Evolutionary conservation across 352 stramenopile genomes (phyloP), one percentile per base, ranked within the genome.

Genomic region (Pythium monospermum): DNA sequence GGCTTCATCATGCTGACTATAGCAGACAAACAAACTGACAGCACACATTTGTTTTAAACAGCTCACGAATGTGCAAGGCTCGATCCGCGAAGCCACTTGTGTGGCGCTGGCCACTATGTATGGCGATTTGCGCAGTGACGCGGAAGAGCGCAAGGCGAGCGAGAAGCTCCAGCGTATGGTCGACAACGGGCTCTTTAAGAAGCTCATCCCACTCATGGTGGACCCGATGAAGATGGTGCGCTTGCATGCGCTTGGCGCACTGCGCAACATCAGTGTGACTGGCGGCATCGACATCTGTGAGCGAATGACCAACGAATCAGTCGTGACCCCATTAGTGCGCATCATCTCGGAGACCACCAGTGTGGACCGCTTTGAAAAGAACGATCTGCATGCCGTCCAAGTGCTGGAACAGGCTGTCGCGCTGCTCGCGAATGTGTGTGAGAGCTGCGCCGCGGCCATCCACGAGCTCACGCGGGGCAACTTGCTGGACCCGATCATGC

Each of bases 201-300:
- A 92, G 58, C 76, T 95, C 38, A 77, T 95, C 37, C 84, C 82
- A 53, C 73, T 84, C n/a, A 68, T 93, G 35, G 81, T 88, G 39
- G 84, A 95, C 55, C 76, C 82, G 40, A 67, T 90, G 47, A 81
- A 79, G 23, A 91, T 92, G 76, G 83, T 95, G 55, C 78, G 84
- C 6, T 75, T 93, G 32, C 76, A 92, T 55, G 82, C 81, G 7
- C 59, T 95, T 7, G 84, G 84, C 19, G 84, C 84, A 13, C 65
- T 93, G 45, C 81, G 83, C 57, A 95, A 95, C 61, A 90, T 95
- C 44, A 93, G 80, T 53, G 78, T 92, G n/a, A 88, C 83, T 0
- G 84, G 84, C 40, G 84, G 84, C 31, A 64, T 89, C 32, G 82
- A 91, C 61, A 68, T 88, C 18, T 95, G 78, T 44, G 84, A 95